These are phyloP conservation scores for Periconia digitata DNA, from an alignment of 2,329 filamentous ascomycete genomes.

Conservation along the genomic window DNA sequence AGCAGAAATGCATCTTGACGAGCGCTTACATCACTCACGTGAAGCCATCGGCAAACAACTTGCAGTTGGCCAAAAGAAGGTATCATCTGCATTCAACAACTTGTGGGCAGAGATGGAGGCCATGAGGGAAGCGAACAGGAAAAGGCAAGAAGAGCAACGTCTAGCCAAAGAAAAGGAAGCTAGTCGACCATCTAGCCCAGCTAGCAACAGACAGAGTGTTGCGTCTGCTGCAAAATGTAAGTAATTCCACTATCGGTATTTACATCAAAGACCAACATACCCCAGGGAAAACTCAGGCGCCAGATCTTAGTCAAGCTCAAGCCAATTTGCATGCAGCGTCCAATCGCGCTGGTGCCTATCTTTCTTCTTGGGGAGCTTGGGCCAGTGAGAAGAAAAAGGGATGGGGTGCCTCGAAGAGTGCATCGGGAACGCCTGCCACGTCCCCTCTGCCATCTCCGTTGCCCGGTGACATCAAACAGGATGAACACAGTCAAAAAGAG, in stretches of 20 bases:
- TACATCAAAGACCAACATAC: conserved; percentile 6
- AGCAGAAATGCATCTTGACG: conserved; percentile 89
- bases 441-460: conserved; percentile 19
- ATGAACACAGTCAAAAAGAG: conserved; percentile 29
- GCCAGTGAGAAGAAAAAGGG: conserved; percentile 70
- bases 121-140: conserved; percentile 72
- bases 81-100: conserved; percentile 82
- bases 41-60: conserved; percentile 88
- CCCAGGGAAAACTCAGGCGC: conserved; percentile 34
- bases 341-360: conserved; percentile 61
- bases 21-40: conserved; percentile 78
- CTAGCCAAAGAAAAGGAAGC: conserved; percentile 39
- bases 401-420: conserved; percentile 24
- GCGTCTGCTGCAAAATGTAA: conserved; percentile 25
- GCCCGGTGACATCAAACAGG: conserved; percentile 27
- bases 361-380: conserved; percentile 66
- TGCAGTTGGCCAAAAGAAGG: conserved; percentile 84
- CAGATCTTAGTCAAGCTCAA: conserved; percentile 58
- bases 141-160: conserved; percentile 58
- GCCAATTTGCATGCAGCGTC: conserved; percentile 56
- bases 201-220: neutral
- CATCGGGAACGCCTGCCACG: conserved; percentile 20
- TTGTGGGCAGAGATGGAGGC: conserved; percentile 89
- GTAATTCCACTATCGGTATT: conserved; percentile 4
- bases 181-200: conserved; percentile 7